Evolutionary conservation across 306 rosid genomes (phyloP), one percentile per base, ranked within the genome.

Genomic region (Rosa rugosa): DNA sequence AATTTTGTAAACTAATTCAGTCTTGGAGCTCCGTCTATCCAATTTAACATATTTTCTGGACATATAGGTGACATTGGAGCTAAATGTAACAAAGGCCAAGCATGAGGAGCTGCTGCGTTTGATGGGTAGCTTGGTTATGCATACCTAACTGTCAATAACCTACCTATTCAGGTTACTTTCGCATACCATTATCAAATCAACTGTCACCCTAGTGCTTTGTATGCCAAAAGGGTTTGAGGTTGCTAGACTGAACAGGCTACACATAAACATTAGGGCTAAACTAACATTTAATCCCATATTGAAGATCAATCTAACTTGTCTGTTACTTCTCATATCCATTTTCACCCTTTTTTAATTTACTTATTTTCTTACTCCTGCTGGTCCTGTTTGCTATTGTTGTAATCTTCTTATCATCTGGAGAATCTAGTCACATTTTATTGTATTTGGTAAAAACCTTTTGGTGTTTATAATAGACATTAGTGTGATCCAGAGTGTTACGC

Each of bases 51-150:
- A 71, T 54, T 41, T 47, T 78, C 66, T 5, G 65, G 65, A 66
- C 79, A 16, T 72, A 41, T 74, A 92, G 97, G 90, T 90, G 78
- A 92, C 95, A 27, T 83, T 89, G 88, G 98, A 92, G 90, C 81
- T 89, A 46, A 78, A 84, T 82, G 80, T 90, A 66, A 84, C 96
- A 45, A 77, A 84, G 86, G 42, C 88, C 83, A 88, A 88, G 86
- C 90, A 81, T 13, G 87, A 84, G 71, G 98, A 90, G 84, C 80
- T 92, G 71, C 81, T 81, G 68, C 82, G 79, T 77, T 77, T 84
- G 82, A 78, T 84, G 76, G 83, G 80, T 80, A 66, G 4, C 75
- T 68, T 87, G 60, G 75, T 86, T 59, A 84, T 76, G 38, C 89
- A 88, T 67, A 76, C 84, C 50, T 84, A 87, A 77, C 71, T 25